Conservation (phyloP, 2,329 filamentous ascomycete genomes). For the Ampelomyces quisqualis region DNA sequence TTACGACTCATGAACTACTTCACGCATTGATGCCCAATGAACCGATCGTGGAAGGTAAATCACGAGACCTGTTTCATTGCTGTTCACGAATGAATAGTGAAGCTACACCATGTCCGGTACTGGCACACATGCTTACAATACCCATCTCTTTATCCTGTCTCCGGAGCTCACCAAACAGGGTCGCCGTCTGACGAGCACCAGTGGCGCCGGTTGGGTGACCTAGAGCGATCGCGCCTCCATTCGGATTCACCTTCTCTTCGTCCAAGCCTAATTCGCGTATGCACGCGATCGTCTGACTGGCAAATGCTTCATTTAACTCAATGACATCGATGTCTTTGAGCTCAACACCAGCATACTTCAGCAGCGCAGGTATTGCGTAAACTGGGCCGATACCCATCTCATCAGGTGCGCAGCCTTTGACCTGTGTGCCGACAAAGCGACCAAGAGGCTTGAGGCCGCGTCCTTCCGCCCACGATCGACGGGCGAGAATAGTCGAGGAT, state of each 20-base stretch:
- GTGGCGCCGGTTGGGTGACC: conserved; percentile 78
- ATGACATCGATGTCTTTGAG: conserved; percentile 83
- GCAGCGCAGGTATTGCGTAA: conserved; percentile 72
- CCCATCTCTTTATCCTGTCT: conserved; percentile 72
- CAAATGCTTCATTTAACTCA: conserved; percentile 96
- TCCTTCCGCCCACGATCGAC: conserved; percentile 81
- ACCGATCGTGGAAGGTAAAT: too few relatives aligned
- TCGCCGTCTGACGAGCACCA: conserved; percentile 78
- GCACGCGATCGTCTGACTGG: conserved; percentile 95
- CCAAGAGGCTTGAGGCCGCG: conserved; percentile 85
- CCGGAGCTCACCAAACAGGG: conserved; percentile 68
- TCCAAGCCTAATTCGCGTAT: conserved; percentile 65
- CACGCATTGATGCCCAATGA: too few relatives aligned
- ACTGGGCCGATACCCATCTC: conserved; percentile 94
- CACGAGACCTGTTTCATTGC: background rate
- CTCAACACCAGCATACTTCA: conserved; percentile 72
- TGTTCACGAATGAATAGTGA: conserved; percentile 35
- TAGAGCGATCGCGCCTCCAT: conserved; percentile 78
- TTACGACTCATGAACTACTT: too few relatives aligned
- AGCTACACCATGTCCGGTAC: conserved; percentile 36
- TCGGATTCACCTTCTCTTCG: conserved; percentile 74
- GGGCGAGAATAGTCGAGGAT: conserved; percentile 86
- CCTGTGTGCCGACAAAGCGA: conserved; percentile 91
- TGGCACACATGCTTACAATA: conserved; percentile 81
- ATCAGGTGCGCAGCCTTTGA: conserved; percentile 83